Evolutionary conservation across 2,329 filamentous ascomycete genomes (phyloP), one percentile per base, ranked within the genome.

Genomic region (Raffaelea ambrosiae): DNA sequence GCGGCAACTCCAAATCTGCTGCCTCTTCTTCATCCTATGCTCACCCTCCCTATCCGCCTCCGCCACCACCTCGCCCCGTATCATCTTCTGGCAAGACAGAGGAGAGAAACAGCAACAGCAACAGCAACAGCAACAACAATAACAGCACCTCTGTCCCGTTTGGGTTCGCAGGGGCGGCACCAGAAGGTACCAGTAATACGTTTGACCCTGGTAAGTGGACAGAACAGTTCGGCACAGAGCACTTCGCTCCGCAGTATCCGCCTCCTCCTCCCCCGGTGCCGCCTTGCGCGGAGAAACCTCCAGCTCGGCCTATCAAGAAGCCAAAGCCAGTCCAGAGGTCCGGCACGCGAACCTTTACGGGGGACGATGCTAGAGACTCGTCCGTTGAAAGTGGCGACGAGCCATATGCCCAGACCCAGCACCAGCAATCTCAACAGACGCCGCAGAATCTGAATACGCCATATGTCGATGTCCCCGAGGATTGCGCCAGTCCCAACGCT

Each of bases 191-290:
- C 26, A 29, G 7, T 13, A 29, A 29, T 61, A 59, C 1, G 18
- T 81, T 80, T 52, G 69, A 76, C 23, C 63, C 77, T 2, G 66
- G 69, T n/a, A 66, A 71, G 21, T 81, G 76, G 77, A 69, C 59
- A 43, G 66, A 74, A 47, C 68, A 76, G 54, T 74, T 81, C 54
- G 71, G 72, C 2, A 66, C 72, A 2, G 67, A 79, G 50, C 74
- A 72, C 31, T 81, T 81, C 57, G 70, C 67, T 26, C 74, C 75
- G 1, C 69, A 68, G 4, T 22, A 31, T 29, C 26, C 26, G 13
- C 38, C 33, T 7, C 42, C 33, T 18, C 62, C 66, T 13, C 54
- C 62, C 0, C 59, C 64, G 16, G 57, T 63, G 10, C 65, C 72
- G 59, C 59, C 2, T 73, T n/a, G n/a, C n/a, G n/a, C n/a, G 74